Conservation (phyloP, 176 grass and related monocot genomes). For the Panicum miliaceum region DNA sequence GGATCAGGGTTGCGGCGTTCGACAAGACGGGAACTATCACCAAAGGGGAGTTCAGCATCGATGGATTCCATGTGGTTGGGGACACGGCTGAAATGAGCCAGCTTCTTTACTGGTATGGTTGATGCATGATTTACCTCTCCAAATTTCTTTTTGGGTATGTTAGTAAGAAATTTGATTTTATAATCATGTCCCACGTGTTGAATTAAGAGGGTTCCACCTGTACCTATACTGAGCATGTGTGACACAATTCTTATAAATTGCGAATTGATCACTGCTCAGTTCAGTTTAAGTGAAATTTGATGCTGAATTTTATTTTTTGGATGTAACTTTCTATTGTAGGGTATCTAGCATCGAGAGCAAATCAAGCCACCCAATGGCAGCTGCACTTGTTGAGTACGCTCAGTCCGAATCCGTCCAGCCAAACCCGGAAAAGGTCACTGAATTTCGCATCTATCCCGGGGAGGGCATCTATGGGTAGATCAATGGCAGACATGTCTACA, state of each 20-base stretch:
- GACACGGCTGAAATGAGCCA: constrained; percentile 20
- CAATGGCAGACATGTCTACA: constrained; percentile 50
- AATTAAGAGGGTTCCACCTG: not conserved
- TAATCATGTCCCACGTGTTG: not conserved
- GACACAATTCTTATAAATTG: not conserved
- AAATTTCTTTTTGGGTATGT: not conserved
- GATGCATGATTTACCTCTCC: not conserved
- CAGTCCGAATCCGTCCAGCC: constrained; percentile 56
- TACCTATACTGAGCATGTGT: not conserved
- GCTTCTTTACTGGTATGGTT: constrained; percentile 70
- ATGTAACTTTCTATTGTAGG: constrained; percentile 36
- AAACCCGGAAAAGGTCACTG: constrained; percentile 45
- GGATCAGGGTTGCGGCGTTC: constrained; percentile 55
- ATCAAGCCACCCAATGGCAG: constrained; percentile 87
- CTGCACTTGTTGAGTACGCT: constrained; percentile 69
- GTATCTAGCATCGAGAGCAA: constrained; percentile 80
- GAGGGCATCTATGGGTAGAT: constrained; percentile 73
- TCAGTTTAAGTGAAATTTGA: not conserved
- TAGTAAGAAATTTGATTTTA: not conserved
- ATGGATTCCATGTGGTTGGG: constrained; percentile 46
- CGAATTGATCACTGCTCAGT: not conserved
- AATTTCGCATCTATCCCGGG: constrained; percentile 64
- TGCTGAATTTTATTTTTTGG: not conserved
- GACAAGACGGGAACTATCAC: constrained; percentile 90
- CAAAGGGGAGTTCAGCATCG: constrained; percentile 63